A percentile compares a stretch with the other conserved stretches of the same genome.
These are phyloP conservation scores for Dioszegia aurantiaca DNA, from an alignment of 768 basidiomycete species.

Conservation along the genomic window DNA sequence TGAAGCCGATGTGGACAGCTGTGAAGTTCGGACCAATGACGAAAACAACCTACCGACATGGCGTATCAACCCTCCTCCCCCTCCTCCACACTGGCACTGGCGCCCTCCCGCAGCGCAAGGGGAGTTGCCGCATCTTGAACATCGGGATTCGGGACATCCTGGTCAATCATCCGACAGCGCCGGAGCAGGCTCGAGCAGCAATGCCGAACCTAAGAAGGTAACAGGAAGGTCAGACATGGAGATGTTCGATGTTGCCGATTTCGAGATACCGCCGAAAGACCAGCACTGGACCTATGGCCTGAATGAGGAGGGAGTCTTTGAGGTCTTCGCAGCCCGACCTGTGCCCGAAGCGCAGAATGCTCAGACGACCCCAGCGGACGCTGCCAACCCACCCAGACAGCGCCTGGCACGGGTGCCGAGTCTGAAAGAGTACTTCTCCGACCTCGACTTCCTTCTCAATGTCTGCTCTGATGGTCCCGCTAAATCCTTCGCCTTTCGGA, in stretches of 20 bases:
- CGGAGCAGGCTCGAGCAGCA: neutral
- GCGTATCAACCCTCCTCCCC: constrained; percentile 88
- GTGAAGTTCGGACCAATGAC: constrained; percentile 16
- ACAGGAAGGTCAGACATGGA: constrained; percentile 29
- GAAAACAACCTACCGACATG: constrained; percentile 59
- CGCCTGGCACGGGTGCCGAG: constrained; percentile 38
- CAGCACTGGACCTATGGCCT: constrained; percentile 63
- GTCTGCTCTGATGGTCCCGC: constrained; percentile 94
- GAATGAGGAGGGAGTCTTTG: constrained; percentile 82
- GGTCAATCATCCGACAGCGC: constrained; percentile 3
- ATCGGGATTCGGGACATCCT: constrained; percentile 10
- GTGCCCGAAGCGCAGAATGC: neutral
- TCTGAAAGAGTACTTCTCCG: constrained; percentile 91
- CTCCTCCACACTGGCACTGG: constrained; percentile 96
- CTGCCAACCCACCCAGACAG: neutral
- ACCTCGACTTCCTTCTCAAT: constrained; percentile 83
- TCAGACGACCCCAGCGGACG: neutral
- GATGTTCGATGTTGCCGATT: constrained; percentile 66
- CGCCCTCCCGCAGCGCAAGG: constrained; percentile 39
- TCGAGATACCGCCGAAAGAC: constrained; percentile 65
- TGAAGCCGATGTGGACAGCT: constrained; percentile 56
- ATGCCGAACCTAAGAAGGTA: constrained; percentile 15
- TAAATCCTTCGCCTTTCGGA: constrained; percentile 88
- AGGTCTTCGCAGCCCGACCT: constrained; percentile 14
- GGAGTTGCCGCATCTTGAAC: constrained; percentile 21